Evolutionary conservation across 306 rosid genomes (phyloP).

Genomic region (Casuarina glauca): DNA sequence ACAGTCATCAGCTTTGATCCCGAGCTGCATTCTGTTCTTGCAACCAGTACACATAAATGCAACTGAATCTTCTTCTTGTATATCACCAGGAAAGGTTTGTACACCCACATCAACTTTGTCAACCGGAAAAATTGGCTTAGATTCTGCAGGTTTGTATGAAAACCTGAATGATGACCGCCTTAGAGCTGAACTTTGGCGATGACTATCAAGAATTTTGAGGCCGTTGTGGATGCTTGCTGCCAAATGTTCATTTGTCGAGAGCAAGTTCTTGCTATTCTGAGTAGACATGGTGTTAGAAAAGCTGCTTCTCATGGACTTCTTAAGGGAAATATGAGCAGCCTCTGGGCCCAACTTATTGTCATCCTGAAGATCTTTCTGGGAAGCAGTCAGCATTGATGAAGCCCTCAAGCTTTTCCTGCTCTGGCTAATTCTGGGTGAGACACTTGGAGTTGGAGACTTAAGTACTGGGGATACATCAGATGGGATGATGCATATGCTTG

Average conservation of each 20-base stretch:
- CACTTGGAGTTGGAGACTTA: slow-evolving; percentile 82
- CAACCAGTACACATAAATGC: slow-evolving; percentile 64
- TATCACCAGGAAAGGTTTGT: slow-evolving; percentile 57
- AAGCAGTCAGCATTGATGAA: slow-evolving; percentile 69
- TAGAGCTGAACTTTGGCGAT: slow-evolving; percentile 64
- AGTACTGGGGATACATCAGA: slow-evolving; percentile 56
- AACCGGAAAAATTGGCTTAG: slow-evolving; percentile 47
- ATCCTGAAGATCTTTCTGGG: slow-evolving; percentile 55
- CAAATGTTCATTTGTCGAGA: slow-evolving; percentile 61
- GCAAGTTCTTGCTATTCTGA: slow-evolving; percentile 46
- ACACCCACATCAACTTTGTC: slow-evolving; percentile 71
- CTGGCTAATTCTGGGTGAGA: slow-evolving; percentile 77
- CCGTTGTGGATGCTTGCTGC: slow-evolving; percentile 95
- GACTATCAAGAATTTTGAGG: slow-evolving; percentile 73
- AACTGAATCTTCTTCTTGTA: slow-evolving; percentile 42
- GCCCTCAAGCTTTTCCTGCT: slow-evolving; percentile 91
- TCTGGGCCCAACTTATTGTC: slow-evolving; percentile 40
- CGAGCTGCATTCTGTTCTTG: slow-evolving; percentile 59
- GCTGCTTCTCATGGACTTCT: slow-evolving; percentile 36
- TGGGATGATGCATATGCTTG: slow-evolving; percentile 50
- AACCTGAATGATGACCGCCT: slow-evolving; percentile 71
- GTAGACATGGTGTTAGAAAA: slow-evolving; percentile 44
- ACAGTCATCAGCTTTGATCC: slow-evolving; percentile 39
- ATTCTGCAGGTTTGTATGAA: slow-evolving; percentile 68
- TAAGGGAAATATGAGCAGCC: slow-evolving; percentile 27